Evolutionary conservation across 2,329 filamentous ascomycete genomes (phyloP).

Genomic region (Colletotrichum eleusines): DNA sequence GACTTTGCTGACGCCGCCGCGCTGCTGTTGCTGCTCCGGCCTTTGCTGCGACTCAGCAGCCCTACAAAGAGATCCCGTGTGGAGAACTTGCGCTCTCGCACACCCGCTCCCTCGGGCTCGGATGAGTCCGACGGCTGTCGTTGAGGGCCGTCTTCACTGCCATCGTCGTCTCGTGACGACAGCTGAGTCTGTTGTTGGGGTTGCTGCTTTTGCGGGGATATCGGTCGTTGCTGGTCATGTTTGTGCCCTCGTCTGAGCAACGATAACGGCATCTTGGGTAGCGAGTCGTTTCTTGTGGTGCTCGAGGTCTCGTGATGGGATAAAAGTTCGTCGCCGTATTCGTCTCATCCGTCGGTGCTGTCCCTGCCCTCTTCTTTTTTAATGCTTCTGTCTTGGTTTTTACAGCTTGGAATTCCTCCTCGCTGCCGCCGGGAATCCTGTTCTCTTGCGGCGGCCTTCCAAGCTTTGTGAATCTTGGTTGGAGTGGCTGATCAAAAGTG

Average conservation of each 20-base stretch:
- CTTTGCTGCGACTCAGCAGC: slow-evolving; percentile 47
- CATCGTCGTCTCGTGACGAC: slow-evolving; percentile 19
- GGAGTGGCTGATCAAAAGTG: slow-evolving; percentile 28
- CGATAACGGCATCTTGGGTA: slow-evolving; percentile 49
- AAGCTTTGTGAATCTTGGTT: slow-evolving; percentile 17
- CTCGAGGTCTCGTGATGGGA: slow-evolving; percentile 3
- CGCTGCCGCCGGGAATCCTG: not conserved
- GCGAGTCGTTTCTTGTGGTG: slow-evolving; percentile 12
- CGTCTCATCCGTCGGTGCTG: slow-evolving; percentile 31
- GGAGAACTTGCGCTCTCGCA: slow-evolving; percentile 45
- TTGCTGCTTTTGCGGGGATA: slow-evolving; percentile 19
- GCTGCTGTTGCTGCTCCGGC: slow-evolving; percentile 27
- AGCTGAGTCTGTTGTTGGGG: slow-evolving; percentile 22
- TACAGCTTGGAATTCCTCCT: not conserved
- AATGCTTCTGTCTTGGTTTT: not conserved
- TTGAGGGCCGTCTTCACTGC: not conserved
- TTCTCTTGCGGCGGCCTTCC: slow-evolving; percentile 13
- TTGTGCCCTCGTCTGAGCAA: slow-evolving; percentile 46
- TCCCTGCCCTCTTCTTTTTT: not conserved
- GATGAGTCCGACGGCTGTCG: slow-evolving; percentile 8
- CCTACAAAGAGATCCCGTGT: slow-evolving; percentile 50
- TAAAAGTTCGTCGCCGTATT: slow-evolving; percentile 14
- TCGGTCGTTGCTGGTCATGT: slow-evolving; percentile 40
- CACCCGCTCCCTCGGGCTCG: slow-evolving; percentile 15
- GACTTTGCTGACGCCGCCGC: slow-evolving; percentile 16